Evolutionary conservation across 495 filamentous ascomycete genomes (phyloP).

Genomic region (Penicillium bovifimosum): DNA sequence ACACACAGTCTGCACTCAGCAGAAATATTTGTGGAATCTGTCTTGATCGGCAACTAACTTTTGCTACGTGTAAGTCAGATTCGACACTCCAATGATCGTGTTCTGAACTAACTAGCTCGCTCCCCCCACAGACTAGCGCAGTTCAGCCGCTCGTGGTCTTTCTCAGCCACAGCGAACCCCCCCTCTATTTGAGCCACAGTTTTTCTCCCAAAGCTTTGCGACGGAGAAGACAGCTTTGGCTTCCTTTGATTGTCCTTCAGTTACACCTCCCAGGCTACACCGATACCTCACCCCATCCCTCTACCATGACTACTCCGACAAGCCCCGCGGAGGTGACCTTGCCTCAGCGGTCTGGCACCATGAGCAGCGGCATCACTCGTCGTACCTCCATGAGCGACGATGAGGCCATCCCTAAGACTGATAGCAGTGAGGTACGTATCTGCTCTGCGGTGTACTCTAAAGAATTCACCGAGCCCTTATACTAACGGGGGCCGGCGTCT

Average conservation of each 20-base stretch:
- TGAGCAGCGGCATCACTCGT: conserved; percentile 41
- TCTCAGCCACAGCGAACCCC: background rate
- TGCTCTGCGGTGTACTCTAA: background rate
- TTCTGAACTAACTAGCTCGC: conserved; percentile 12
- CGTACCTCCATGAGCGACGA: conserved; percentile 45
- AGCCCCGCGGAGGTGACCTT: conserved; percentile 40
- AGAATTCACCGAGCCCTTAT: background rate
- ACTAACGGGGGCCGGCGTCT: conserved; percentile 12
- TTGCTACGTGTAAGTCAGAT: background rate
- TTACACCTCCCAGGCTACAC: background rate
- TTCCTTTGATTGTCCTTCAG: background rate
- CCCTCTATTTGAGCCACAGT: background rate
- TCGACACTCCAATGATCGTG: background rate
- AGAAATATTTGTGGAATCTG: no score
- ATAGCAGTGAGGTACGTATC: conserved; percentile 65
- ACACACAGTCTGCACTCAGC: no score
- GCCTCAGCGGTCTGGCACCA: conserved; percentile 53
- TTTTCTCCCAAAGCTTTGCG: background rate
- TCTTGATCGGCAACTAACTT: no score
- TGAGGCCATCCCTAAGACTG: conserved; percentile 68
- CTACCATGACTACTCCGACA: conserved; percentile 29
- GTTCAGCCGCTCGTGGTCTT: background rate
- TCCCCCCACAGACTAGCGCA: conserved; percentile 17
- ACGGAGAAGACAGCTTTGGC: background rate
- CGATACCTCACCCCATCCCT: background rate